phyloP scores from a whole-genome alignment of 805 yeast species.

The Starmerella vaccinii region DNA sequence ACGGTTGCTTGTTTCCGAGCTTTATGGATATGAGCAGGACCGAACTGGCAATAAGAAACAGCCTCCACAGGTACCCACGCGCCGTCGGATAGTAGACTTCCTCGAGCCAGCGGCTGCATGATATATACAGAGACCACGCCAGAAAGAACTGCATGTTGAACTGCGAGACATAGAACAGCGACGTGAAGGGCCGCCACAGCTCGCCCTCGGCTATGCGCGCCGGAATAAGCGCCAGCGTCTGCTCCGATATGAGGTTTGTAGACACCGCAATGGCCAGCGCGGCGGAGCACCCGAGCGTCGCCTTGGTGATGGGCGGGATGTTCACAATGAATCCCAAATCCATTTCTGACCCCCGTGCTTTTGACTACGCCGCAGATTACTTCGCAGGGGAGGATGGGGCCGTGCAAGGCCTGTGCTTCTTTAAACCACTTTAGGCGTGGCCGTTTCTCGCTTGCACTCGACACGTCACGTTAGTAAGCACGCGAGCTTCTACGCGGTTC shows the following conservation, averaged over 20 bases:
- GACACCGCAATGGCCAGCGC: constrained; percentile 22
- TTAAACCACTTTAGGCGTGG: neutral
- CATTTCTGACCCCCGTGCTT: constrained; percentile 5
- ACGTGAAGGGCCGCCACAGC: constrained; percentile 17
- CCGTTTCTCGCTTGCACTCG: neutral
- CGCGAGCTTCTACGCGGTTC: neutral
- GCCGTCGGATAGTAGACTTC: constrained; percentile 27
- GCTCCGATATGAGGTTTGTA: constrained; percentile 9
- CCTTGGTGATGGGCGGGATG: constrained; percentile 40
- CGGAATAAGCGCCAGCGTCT: constrained; percentile 13
- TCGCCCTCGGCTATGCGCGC: constrained; percentile 18
- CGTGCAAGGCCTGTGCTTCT: neutral
- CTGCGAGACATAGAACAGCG: constrained; percentile 14
- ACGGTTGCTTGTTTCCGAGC: constrained; percentile 23
- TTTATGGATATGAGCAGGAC: constrained; percentile 30
- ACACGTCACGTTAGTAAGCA: constrained; percentile 2
- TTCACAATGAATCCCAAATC: constrained; percentile 25
- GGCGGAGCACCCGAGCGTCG: constrained; percentile 31
- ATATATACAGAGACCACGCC: neutral
- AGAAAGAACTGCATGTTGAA: constrained; percentile 8
- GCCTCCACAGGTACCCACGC: constrained; percentile 13
- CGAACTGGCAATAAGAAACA: constrained; percentile 26
- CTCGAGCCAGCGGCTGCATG: constrained; percentile 28
- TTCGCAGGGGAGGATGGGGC: neutral
- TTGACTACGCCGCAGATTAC: neutral